Percentiles rank a stretch among this genome's conserved stretches.
Evolutionary conservation across 2,329 filamentous ascomycete species (phyloP).

Genomic region (Periconia macrospinosa): DNA sequence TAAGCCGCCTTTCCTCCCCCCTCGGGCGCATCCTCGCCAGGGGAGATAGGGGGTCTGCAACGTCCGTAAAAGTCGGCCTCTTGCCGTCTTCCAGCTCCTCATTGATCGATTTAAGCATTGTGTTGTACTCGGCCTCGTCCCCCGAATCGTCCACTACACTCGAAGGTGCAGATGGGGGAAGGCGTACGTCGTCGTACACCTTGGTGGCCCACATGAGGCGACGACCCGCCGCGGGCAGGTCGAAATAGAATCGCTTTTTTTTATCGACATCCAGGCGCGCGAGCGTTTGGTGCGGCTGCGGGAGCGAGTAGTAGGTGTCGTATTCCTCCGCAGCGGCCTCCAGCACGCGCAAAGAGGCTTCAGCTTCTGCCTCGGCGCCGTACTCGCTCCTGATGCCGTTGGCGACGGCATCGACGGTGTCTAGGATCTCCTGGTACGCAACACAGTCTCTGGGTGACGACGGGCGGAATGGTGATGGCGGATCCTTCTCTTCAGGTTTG

Average conservation of each 20-base stretch:
- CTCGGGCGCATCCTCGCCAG: too few species aligned
- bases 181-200: neutral
- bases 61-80: conserved; percentile 37
- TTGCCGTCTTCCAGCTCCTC: neutral
- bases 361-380: too few species aligned
- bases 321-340: too few species aligned
- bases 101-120: neutral
- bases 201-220: neutral
- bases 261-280: too few species aligned
- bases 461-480: neutral
- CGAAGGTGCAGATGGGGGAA: neutral
- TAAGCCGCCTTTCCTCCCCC: too few species aligned
- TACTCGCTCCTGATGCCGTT: too few species aligned
- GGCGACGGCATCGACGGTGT: neutral
- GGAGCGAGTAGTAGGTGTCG: too few species aligned
- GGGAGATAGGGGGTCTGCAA: conserved; percentile 31
- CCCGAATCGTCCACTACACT: neutral
- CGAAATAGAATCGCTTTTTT: too few species aligned
- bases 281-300: too few species aligned
- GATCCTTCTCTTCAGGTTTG: too few species aligned
- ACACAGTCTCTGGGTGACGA: neutral
- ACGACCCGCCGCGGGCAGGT: too few species aligned
- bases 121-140: neutral
- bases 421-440: neutral
- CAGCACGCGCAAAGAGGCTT: too few species aligned